Conservation (phyloP, 2,329 filamentous ascomycete species). For the Colletotrichum eremochloae region DNA sequence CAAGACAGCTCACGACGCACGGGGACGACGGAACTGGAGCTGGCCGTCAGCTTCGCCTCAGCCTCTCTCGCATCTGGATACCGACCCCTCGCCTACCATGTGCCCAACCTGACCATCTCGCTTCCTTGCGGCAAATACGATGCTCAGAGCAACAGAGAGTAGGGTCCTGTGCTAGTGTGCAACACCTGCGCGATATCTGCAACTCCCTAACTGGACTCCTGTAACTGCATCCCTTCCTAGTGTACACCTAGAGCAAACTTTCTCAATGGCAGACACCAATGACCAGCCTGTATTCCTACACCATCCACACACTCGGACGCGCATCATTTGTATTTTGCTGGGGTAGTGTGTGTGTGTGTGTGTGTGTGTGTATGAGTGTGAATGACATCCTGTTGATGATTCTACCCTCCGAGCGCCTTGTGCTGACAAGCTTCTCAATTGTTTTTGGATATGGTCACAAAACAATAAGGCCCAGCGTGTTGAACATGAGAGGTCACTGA, state of each 20-base stretch:
- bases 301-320: neutral
- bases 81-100: constrained; percentile 13
- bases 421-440: constrained; percentile 14
- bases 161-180: constrained; percentile 4
- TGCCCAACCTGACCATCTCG: neutral
- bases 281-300: neutral
- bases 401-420: constrained; percentile 15
- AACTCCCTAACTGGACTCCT: constrained; percentile 1
- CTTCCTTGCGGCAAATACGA: constrained; percentile 12
- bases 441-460: constrained; percentile 14
- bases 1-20: neutral
- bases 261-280: constrained; percentile 1
- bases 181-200: neutral
- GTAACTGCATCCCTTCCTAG: constrained; percentile 17
- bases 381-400: constrained; percentile 25
- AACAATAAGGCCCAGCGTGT: constrained; percentile 8
- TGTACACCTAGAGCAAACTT: constrained; percentile 13
- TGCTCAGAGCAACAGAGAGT: constrained; percentile 3
- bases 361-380: constrained; percentile 5
- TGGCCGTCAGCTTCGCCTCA: constrained; percentile 6
- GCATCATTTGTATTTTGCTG: constrained; percentile 11
- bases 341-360: constrained; percentile 1
- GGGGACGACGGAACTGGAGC: neutral
- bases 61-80: neutral
- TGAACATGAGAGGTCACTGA: constrained; percentile 5